Evolutionary conservation across 2,329 filamentous ascomycete species (phyloP), one percentile per base, ranked within the genome.

Genomic region (Cladosporium sp.): DNA sequence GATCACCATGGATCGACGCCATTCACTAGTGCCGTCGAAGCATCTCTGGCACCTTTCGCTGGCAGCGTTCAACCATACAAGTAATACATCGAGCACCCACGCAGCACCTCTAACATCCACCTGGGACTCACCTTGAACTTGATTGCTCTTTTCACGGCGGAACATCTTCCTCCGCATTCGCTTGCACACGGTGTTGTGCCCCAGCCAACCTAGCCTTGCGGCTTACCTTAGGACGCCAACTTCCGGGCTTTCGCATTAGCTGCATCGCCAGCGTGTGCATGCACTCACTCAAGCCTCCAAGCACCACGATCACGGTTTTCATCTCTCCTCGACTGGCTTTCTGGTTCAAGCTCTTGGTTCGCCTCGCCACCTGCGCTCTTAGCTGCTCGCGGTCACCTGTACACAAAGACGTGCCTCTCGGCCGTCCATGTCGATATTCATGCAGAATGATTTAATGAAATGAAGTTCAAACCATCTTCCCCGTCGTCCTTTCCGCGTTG

Each of bases 361-460:
- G 11, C 42, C 13, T 43, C 19, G 16, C 42, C n/a, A 9, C 22
- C 42, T 19, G 19, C 22, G 42, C 22, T 14, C 5, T 28, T 2
- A 32, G 42, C 42, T 43, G 42, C 42, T 43, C 42, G 22, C 42
- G 22, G 42, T 22, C 42, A 8, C 10, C 14, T 11, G 42, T 43
- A 43, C 42, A 43, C 42, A 43, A 22, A 32, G 40, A 32, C 42
- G 42, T 9, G 42, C 42, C 9, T 11, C n/a, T 9, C 11, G 10
- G 42, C 19, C 42, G 42, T 32, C 42, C n/a, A 11, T 9, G 10
- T 32, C 42, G 13, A 43, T 43, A 43, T 19, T 22, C 42, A 49
- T 43, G 46, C 46, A 49, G 46, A 43, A 49, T 31, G 46, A 49
- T 38, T 18, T 42, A 49, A 49, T 49, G 46, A 49, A 42, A 43